phyloP scores from a whole-genome alignment of 2,329 filamentous ascomycete species.

The Amesomyces nigricolor region DNA sequence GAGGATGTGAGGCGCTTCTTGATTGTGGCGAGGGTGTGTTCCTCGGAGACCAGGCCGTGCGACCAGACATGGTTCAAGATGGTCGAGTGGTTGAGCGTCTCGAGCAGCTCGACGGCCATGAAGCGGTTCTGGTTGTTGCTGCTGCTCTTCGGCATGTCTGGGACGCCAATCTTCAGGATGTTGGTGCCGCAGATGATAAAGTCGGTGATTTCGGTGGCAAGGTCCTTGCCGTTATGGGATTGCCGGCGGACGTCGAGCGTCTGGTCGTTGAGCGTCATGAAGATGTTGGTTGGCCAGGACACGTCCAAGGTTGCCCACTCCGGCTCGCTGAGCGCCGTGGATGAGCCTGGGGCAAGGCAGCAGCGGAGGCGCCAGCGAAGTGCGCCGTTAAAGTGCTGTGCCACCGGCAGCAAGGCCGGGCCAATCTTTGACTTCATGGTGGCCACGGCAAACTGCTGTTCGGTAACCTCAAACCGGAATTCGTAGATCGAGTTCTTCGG shows the following conservation, averaged over 20 bases:
- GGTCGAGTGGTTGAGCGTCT: constrained; percentile 44
- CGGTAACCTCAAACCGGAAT: constrained; percentile 39
- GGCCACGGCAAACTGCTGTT: constrained; percentile 19
- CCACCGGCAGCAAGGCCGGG: constrained; percentile 33
- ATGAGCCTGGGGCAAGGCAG: constrained; percentile 34
- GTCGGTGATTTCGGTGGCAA: constrained; percentile 69
- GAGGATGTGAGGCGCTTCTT: constrained; percentile 38
- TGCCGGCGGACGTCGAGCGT: constrained; percentile 59
- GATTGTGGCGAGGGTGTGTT: constrained; percentile 53
- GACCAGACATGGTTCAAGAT: constrained; percentile 38
- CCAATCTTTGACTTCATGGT: constrained; percentile 29
- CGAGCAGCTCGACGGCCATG: constrained; percentile 65
- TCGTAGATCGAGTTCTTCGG: constrained; percentile 37
- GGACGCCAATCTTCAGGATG: constrained; percentile 48
- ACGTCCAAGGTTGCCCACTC: constrained; percentile 61
- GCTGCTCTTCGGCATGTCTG: constrained; percentile 17
- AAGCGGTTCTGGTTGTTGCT: constrained; percentile 42
- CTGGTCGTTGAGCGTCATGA: constrained; percentile 60
- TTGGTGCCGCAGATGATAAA: constrained; percentile 56
- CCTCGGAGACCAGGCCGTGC: constrained; percentile 36
- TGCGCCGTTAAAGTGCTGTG: constrained; percentile 45
- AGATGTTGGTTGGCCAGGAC: constrained; percentile 65
- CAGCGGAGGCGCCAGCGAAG: constrained; percentile 65
- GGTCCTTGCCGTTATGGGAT: constrained; percentile 66
- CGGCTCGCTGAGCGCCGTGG: constrained; percentile 35